A percentile compares a stretch with the other conserved stretches of the same genome.
phyloP scores from a whole-genome alignment of 2,329 filamentous ascomycete genomes.

The Fusarium sp. region DNA sequence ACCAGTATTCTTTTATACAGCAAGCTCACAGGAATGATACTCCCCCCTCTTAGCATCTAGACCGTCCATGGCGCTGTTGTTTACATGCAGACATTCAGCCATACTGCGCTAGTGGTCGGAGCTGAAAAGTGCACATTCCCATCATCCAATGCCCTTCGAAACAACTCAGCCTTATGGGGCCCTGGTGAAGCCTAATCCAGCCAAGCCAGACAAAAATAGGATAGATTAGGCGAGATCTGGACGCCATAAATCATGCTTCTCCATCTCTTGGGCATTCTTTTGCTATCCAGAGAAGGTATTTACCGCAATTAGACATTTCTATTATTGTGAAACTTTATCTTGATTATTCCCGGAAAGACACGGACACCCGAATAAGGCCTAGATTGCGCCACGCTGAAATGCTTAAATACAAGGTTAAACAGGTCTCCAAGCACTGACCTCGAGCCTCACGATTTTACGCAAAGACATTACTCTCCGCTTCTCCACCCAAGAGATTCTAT shows the following conservation, averaged over 20 bases:
- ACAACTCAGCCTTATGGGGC: conserved; percentile 18
- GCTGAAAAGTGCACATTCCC: conserved; percentile 12
- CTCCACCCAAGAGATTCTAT: conserved; percentile 15
- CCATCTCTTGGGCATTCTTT: neutral
- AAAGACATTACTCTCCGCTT: conserved; percentile 58
- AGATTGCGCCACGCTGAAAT: neutral
- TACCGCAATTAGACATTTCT: neutral
- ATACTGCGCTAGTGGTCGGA: neutral
- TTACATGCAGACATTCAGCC: neutral
- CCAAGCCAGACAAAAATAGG: neutral
- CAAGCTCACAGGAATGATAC: neutral
- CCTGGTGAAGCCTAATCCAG: neutral
- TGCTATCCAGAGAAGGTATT: neutral
- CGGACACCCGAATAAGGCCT: neutral
- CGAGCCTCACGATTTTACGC: conserved; percentile 68
- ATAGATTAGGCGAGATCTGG: neutral
- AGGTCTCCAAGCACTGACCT: conserved; percentile 21
- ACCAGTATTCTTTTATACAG: neutral
- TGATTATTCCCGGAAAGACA: neutral
- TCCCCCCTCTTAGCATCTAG: neutral
- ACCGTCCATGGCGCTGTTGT: neutral
- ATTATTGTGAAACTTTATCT: neutral
- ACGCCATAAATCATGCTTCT: neutral
- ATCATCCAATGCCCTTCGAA: neutral
- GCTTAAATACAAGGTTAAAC: conserved; percentile 30